Base-by-base conservation (phyloP, 192 early-diverging fungal genomes). In the Mortierella hygrophila region DNA sequence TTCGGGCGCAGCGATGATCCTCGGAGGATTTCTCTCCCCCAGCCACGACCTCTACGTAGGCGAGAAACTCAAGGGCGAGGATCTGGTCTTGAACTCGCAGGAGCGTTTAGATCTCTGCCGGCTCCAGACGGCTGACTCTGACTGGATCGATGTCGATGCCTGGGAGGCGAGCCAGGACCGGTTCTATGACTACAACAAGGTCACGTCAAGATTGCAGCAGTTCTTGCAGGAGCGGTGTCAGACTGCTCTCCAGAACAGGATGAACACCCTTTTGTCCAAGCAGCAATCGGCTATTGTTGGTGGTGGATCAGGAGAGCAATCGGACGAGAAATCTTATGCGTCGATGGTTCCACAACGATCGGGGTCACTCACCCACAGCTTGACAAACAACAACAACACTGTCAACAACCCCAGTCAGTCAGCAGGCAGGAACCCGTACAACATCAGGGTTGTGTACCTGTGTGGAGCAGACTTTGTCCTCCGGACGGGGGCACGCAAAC, bases 381-480 rank as follows among this genome's bases (percentile, higher is more conserved):
- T 32, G 20, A 15, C 49, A 52, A 57, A 57, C 55, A 26, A 57
- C 23, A 57, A n/a, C 55, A 57, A 57, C 55, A 73, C 3, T 72
- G 70, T 26, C 6, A 40, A 40, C 6, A 77, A 46, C 44, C 29
- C 37, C 40, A 75, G 69, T 38, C 70, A 71, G 70, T 46, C 49
- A 52, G 49, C 38, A 71, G 71, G 26, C 60, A 83, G 76, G 82
- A 85, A 88, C 69, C 83, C 79, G 20, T 76, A 73, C 81, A 81
- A 81, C 40, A 85, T 89, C 60, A 82, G 80, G 69, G 88, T 89
- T 35, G 79, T 85, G 54, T 89, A 89, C 81, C 69, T 89, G 55
- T 89, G 88, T 79, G 88, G 88, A 21, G 80, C 79, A 18, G 88
- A 89, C 68, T 85, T 85, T 77, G 82, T 85, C 8, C 76, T 89